Evolutionary conservation across 257 asterid species (phyloP), one percentile per base, ranked within the genome.

Genomic region (Capsicum pubescens): DNA sequence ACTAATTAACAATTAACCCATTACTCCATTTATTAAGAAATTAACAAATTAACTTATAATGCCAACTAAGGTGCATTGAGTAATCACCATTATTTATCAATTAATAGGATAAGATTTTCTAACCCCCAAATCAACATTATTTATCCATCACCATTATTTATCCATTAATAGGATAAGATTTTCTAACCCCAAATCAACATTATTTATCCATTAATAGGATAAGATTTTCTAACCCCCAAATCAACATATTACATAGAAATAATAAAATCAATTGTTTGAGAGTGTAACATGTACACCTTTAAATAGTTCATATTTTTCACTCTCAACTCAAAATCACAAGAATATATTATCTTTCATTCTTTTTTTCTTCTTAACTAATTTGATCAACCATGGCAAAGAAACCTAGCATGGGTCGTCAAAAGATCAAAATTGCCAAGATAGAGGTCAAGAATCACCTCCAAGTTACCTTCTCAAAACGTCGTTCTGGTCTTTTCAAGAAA

Each of bases 401-500:
- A 42, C 93, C 94, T 0, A 93, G 92, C 84, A 83, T 92, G 90
- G 98, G 98, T 4, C 84, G 95, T 1, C 95, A 91, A 83, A 93
- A 91, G 93, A 93, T 93, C 84, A 92, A 94, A 67, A 92, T 93
- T 19, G 90, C 90, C n/a, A 95, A 93, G 85, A 95, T 95, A 4
- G 91, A 93, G 79, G 90, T 89, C 1, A 91, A 91, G 61, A 92
- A 88, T 42, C 97, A 93, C 84, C 87, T 93, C 0, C 95, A 91
- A 42, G 98, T 95, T 1, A 93, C 98, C 1, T 93, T 95, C 69
- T 92, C 97, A 9, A 95, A 93, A 46, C 93, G 97, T 1, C 89
- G 97, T 6, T 87, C 91, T 0, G 97, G 98, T 6, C 89, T 93
- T 0, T 92, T 90, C 90, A 93, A 95, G 39, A 95, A 95, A 52